These are phyloP conservation scores for Casuarina equisetifolia DNA, from an alignment of 306 rosid species.

Conservation along the genomic window DNA sequence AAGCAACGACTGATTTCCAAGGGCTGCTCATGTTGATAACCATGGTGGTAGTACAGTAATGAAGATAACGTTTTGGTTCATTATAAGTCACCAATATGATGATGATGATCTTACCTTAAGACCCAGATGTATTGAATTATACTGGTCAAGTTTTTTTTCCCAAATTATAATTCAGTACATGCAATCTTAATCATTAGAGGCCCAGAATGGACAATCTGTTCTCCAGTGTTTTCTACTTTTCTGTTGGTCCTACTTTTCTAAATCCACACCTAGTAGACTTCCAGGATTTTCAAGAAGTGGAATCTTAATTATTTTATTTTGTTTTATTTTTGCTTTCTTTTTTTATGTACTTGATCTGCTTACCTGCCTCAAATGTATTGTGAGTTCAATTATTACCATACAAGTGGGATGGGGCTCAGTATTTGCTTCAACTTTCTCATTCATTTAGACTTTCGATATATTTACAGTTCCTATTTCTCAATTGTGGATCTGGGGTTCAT, in stretches of 20 bases:
- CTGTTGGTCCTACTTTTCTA: neutral
- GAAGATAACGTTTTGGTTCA: neutral
- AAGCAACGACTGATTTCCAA: conserved; percentile 8
- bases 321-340: neutral
- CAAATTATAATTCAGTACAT: neutral
- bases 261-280: neutral
- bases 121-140: too few species aligned
- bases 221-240: neutral
- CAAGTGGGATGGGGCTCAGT: neutral
- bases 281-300: neutral
- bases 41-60: neutral
- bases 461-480: neutral
- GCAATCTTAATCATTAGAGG: neutral
- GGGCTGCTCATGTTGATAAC: conserved; percentile 11
- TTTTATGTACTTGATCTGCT: neutral
- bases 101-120: neutral
- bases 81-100: neutral
- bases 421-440: conserved; percentile 6
- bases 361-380: neutral
- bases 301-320: neutral
- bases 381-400: neutral
- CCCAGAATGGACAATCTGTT: neutral
- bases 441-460: neutral
- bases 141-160: neutral
- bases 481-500: neutral